These are phyloP conservation scores for Candida germanica DNA, from an alignment of 805 yeast genomes.

Conservation along the genomic window DNA sequence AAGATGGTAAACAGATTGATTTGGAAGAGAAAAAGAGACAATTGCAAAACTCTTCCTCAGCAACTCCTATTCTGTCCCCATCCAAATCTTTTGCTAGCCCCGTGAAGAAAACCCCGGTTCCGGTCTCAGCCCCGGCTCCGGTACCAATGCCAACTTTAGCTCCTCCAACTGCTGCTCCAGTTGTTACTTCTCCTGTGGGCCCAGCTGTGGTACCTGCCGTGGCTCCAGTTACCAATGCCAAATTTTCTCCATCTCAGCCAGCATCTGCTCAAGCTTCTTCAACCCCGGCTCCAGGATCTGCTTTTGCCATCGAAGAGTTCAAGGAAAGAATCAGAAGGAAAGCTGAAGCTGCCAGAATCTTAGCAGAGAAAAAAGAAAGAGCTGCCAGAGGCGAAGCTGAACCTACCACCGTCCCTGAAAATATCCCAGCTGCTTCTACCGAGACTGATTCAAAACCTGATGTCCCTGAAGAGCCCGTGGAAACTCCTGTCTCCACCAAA, in stretches of 20 bases:
- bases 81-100: constrained; percentile 16
- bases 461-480: constrained; percentile 1
- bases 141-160: constrained; percentile 9
- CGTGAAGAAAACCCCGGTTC: constrained; percentile 10
- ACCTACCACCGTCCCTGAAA: neutral
- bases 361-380: constrained; percentile 9
- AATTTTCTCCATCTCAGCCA: constrained; percentile 10
- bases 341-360: constrained; percentile 10
- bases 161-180: constrained; percentile 8
- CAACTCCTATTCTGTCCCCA: constrained; percentile 34
- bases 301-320: constrained; percentile 13
- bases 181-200: constrained; percentile 11
- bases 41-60: constrained; percentile 19
- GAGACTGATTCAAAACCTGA: constrained; percentile 8
- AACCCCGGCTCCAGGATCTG: constrained; percentile 13
- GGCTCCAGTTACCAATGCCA: neutral
- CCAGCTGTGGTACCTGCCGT: constrained; percentile 1
- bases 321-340: constrained; percentile 9
- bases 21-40: constrained; percentile 40
- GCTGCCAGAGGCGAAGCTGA: constrained; percentile 7
- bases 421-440: constrained; percentile 3
- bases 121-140: constrained; percentile 3
- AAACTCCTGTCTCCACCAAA: neutral
- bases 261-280: constrained; percentile 13
- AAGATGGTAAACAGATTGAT: constrained; percentile 41